Evolutionary conservation across 176 grass and related monocot species (phyloP).

Genomic region (Cymbopogon citratus): DNA sequence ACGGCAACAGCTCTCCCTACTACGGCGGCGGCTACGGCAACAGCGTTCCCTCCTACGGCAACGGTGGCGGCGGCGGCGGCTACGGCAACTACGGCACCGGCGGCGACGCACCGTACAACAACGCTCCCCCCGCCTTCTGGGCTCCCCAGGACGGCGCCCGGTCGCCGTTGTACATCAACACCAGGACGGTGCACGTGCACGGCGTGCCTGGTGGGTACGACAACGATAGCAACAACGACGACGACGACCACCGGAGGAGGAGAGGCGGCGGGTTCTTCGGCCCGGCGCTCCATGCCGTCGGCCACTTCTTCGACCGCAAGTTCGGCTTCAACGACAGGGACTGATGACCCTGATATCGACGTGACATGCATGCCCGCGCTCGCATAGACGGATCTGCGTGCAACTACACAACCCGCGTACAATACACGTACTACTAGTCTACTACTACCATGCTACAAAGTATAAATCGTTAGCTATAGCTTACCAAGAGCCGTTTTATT

Average conservation of each 20-base stretch:
- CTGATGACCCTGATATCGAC: no score
- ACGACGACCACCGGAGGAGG: neutral
- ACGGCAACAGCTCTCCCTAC: neutral
- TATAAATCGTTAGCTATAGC: neutral
- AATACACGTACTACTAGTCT: no score
- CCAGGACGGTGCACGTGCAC: constrained; percentile 32
- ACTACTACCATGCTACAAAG: neutral
- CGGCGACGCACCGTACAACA: constrained; percentile 1
- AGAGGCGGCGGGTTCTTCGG: constrained; percentile 35
- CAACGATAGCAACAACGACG: neutral
- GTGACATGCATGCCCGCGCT: no score
- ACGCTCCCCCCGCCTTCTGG: neutral
- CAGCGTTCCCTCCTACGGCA: neutral
- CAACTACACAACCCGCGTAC: neutral
- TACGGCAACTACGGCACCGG: neutral
- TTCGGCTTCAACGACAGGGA: constrained; percentile 10
- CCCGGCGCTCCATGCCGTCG: constrained; percentile 34
- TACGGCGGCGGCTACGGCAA: neutral
- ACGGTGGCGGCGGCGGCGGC: neutral
- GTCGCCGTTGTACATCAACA: constrained; percentile 34
- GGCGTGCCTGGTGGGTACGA: neutral
- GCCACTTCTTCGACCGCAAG: constrained; percentile 35
- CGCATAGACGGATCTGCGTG: neutral
- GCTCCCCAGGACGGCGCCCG: neutral
- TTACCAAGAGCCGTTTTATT: neutral